These are phyloP conservation scores for Alternaria sp. DNA, from an alignment of 2,329 filamentous ascomycete genomes.

Conservation along the genomic window DNA sequence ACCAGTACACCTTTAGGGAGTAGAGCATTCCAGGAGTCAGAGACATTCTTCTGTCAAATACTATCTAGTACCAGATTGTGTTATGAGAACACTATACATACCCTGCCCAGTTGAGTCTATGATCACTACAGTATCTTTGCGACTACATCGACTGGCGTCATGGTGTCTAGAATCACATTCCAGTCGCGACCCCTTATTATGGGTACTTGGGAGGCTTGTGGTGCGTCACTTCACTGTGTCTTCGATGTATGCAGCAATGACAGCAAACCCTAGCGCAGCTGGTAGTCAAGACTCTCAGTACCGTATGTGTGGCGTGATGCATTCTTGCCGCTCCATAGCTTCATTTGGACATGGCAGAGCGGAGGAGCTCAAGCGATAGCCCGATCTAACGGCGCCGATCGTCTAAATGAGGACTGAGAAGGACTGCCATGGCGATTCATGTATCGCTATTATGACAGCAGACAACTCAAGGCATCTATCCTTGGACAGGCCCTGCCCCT, in stretches of 20 bases:
- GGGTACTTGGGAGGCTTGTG: neutral
- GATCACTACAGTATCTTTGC: neutral
- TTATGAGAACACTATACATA: neutral
- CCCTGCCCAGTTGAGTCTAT: neutral
- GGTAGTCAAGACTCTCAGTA: neutral
- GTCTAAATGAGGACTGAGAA: neutral
- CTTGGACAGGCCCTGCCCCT: neutral
- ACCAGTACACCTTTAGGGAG: neutral
- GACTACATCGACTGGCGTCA: neutral
- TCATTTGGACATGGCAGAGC: neutral
- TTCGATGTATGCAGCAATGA: neutral
- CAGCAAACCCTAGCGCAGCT: neutral
- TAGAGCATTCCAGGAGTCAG: neutral
- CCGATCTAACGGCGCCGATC: neutral
- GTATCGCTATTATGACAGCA: neutral
- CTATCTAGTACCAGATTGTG: neutral
- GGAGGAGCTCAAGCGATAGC: neutral
- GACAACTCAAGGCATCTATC: neutral
- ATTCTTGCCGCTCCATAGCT: neutral
- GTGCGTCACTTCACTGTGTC: neutral
- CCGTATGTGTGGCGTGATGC: neutral
- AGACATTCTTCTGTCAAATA: too few species aligned
- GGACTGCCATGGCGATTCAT: neutral
- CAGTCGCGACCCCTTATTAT: neutral
- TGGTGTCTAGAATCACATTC: neutral